Evolutionary conservation across 768 basidiomycete genomes (phyloP), one percentile per base, ranked within the genome.

Genomic region (Floccularia luteovirens): DNA sequence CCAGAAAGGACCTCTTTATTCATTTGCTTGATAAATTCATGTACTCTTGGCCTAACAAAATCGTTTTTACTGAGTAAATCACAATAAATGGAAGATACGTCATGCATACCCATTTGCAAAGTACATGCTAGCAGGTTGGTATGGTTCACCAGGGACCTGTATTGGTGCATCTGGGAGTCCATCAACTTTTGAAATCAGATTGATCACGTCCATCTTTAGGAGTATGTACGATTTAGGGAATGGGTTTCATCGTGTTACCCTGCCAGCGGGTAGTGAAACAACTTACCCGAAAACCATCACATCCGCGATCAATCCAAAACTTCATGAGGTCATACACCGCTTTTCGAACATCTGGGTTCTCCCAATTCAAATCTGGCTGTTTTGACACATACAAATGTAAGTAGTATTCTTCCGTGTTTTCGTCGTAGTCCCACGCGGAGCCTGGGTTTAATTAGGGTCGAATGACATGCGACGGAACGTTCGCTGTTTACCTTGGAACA

Each of bases 351-450:
- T 69, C 67, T 0, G 71, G 67, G 46, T 84, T 81, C 37, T 84
- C 80, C 82, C 82, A 87, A 53, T 89, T 86, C 12, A 87, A 56
- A 52, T 87, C 86, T 0, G 83, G 85, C 60, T 85, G 83, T 50
- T 83, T 72, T 6, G 65, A 51, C 39, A 73, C 60, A 57, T 75
- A 88, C 1, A 85, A 49, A 56, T 86, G 83, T 40, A 86, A 72
- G 53, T 85, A 84, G 47, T 82, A 87, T 57, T 87, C 81, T 14
- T 74, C 60, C 3, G 79, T 80, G 8, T 48, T 48, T 43, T 73
- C 70, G 58, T 85, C 79, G 47, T 72, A 82, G 16, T 79, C 72
- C 86, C 86, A 88, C 8, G 75, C 79, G 1, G 82, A 75, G 10
- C 77, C 77, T 79, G 53, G 5, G 22, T n/a, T 10, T 19, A 24